These are phyloP conservation scores for Osmanthus fragrans DNA, from an alignment of 257 asterid genomes.

Conservation along the genomic window DNA sequence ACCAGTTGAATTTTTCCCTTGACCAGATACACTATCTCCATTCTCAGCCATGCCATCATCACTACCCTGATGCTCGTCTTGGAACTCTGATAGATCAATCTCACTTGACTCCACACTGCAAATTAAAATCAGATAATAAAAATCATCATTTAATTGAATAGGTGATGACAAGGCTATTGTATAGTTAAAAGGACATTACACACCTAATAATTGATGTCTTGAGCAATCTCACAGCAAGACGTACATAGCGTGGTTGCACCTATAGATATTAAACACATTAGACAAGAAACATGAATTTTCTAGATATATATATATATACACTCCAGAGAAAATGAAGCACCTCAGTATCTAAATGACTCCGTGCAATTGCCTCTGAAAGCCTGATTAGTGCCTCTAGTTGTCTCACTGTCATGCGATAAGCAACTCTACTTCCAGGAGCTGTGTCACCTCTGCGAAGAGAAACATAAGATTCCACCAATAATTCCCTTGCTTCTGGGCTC, in stretches of 20 bases:
- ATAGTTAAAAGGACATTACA: conserved; percentile 20
- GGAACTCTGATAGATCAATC: conserved; percentile 93
- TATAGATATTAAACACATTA: conserved; percentile 29
- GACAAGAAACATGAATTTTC: conserved; percentile 8
- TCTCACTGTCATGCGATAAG: conserved; percentile 98
- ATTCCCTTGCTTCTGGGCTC: conserved; percentile 68
- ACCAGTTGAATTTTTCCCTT: conserved; percentile 30
- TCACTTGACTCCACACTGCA: conserved; percentile 96
- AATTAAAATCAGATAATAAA: conserved; percentile 14
- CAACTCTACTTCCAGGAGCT: conserved; percentile 94
- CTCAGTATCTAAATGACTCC: conserved; percentile 77
- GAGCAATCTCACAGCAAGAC: conserved; percentile 71
- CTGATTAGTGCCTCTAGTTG: conserved; percentile 93
- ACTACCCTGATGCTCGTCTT: conserved; percentile 52
- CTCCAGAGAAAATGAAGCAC: conserved; percentile 32
- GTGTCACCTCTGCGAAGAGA: conserved; percentile 86
- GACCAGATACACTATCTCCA: conserved; percentile 39
- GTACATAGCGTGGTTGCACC: conserved; percentile 79
- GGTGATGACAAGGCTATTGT: neutral
- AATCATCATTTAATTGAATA: neutral
- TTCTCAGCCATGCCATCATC: conserved; percentile 40
- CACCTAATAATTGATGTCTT: conserved; percentile 93
- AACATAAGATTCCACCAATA: conserved; percentile 89
- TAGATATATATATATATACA: neutral
- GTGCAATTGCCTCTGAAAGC: conserved; percentile 97